These are phyloP conservation scores for Puccinia coronata DNA, from an alignment of 1,284 basidiomycete species.

Conservation along the genomic window DNA sequence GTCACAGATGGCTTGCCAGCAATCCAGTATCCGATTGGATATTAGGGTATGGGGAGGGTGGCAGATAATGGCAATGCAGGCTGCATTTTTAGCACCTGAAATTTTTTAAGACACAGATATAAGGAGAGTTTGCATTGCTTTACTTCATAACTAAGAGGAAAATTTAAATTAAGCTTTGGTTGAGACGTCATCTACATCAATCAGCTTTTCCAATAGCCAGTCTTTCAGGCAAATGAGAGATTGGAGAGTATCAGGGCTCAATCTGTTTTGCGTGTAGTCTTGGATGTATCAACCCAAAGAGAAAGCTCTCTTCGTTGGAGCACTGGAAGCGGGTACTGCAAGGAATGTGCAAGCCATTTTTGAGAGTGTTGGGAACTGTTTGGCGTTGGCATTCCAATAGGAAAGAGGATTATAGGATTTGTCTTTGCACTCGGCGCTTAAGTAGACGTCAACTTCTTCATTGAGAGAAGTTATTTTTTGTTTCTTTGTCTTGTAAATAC, in stretches of 20 bases:
- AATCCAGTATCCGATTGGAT: not conserved
- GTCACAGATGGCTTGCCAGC: not conserved
- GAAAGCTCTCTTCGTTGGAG: not conserved
- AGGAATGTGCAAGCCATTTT: conserved; percentile 1
- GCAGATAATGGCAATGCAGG: too few relatives aligned
- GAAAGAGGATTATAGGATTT: not conserved
- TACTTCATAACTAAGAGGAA: not conserved
- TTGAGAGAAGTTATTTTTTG: not conserved
- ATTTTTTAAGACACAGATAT: too few relatives aligned
- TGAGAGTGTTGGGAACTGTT: not conserved
- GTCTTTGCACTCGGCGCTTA: not conserved
- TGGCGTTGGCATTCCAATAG: conserved; percentile 17
- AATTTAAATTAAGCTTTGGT: not conserved
- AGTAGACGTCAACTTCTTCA: not conserved
- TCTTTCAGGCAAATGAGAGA: not conserved
- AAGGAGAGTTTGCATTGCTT: too few relatives aligned
- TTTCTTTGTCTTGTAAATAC: not conserved
- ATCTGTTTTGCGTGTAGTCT: not conserved
- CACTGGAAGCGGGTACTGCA: not conserved
- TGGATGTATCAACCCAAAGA: conserved; percentile 2
- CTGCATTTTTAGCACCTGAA: too few relatives aligned
- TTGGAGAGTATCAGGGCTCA: not conserved
- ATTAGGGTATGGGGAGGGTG: not conserved
- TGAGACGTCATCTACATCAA: not conserved
- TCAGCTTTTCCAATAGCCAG: not conserved